Conservation (phyloP, 352 stramenopile species). For the Globisporangium acanthophoron region DNA sequence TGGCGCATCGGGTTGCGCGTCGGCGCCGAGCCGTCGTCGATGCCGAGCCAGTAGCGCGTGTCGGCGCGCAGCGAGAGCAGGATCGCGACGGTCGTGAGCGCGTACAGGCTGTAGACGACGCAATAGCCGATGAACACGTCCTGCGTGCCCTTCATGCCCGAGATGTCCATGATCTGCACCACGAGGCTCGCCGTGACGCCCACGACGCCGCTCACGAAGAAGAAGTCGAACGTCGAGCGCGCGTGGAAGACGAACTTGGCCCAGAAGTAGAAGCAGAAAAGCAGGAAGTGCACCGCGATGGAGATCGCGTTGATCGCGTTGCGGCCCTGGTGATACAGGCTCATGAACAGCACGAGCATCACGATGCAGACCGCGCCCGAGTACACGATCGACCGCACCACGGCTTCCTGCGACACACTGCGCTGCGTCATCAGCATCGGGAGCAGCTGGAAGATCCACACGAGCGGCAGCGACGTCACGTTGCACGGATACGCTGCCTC, state of each 20-base stretch:
- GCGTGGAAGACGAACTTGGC: constrained; percentile 76
- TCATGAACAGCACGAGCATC: constrained; percentile 57
- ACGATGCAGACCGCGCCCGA: constrained; percentile 51
- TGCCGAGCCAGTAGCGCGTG: constrained; percentile 80
- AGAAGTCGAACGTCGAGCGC: constrained; percentile 78
- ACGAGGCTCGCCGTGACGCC: constrained; percentile 37
- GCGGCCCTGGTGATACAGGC: constrained; percentile 43
- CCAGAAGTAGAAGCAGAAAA: constrained; percentile 72
- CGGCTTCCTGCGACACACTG: constrained; percentile 70
- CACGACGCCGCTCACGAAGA: constrained; percentile 60
- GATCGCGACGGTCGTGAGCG: constrained; percentile 61
- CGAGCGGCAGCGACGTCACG: constrained; percentile 43
- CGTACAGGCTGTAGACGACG: constrained; percentile 46
- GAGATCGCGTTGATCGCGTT: constrained; percentile 44
- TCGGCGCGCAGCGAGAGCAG: constrained; percentile 74
- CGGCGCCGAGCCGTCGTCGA: constrained; percentile 51
- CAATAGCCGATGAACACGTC: constrained; percentile 38
- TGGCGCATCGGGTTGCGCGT: constrained; percentile 57
- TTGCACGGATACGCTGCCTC: constrained; percentile 48
- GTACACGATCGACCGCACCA: constrained; percentile 65
- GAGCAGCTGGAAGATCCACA: constrained; percentile 74
- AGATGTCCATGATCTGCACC: constrained; percentile 44
- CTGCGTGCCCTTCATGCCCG: constrained; percentile 16
- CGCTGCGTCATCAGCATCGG: constrained; percentile 85
- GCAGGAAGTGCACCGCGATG: constrained; percentile 42